Percentiles rank a stretch among this genome's conserved stretches.
Conservation (phyloP, 2,329 filamentous ascomycete genomes). For the Nemania sp. region DNA sequence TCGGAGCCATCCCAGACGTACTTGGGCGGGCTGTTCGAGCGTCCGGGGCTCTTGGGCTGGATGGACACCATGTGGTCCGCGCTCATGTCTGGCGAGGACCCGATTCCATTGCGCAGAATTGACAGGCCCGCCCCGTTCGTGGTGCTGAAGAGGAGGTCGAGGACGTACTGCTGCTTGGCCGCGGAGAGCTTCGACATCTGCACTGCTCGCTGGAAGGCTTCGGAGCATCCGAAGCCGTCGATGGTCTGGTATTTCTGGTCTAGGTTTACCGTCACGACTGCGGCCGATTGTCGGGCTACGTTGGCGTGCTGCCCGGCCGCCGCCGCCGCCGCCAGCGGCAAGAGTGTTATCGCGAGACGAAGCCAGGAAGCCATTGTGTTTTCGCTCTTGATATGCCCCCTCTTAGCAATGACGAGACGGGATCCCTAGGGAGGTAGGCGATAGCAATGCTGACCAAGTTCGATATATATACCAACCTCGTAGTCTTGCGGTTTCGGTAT, state of each 20-base stretch:
- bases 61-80: conserved; percentile 42
- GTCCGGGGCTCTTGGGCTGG: conserved; percentile 50
- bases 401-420: not conserved
- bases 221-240: conserved; percentile 55
- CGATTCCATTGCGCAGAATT: conserved; percentile 56
- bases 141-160: conserved; percentile 53
- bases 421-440: not conserved
- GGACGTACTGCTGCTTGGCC: conserved; percentile 41
- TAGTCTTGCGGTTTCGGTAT: not conserved
- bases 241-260: conserved; percentile 43
- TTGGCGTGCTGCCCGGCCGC: conserved; percentile 1
- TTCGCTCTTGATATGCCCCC: not conserved
- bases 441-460: not conserved
- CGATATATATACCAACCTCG: conserved; percentile 1
- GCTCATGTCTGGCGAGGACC: conserved; percentile 40
- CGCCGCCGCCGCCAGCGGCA: conserved; percentile 6
- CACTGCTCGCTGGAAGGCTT: conserved; percentile 52
- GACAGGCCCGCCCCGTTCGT: conserved; percentile 53
- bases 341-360: conserved; percentile 18
- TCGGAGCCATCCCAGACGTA: conserved; percentile 54
- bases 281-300: conserved; percentile 15
- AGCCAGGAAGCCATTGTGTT: conserved; percentile 11
- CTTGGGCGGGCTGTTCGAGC: conserved; percentile 45
- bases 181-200: conserved; percentile 44
- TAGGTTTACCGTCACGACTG: conserved; percentile 37